Base-by-base conservation (phyloP, 148 eudicot genomes). In the Drosera capensis region DNA sequence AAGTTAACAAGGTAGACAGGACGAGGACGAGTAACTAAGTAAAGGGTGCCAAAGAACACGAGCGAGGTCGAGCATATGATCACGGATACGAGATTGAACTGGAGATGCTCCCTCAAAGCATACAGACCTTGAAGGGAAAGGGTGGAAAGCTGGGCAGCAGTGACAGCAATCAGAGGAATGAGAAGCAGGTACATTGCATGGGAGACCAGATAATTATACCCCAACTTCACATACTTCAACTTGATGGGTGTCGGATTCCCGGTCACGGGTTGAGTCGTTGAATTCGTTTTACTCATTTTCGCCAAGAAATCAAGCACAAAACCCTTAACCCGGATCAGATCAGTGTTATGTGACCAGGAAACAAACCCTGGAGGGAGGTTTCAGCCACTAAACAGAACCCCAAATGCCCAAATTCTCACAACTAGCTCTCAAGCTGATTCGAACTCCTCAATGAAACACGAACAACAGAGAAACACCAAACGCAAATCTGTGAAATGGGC, bases 11-110 rank as follows among this genome's bases (percentile, higher is more conserved):
- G 38, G 14, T 34, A 34, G 38, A 1, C 38, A 34, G 38, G 38
- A 34, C 38, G 38, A 34, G 38, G 38, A 34, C 38, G 38, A 34
- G 38, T 34, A 11, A 34, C 9, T 13, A 34, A 34, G n/a, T 34
- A 34, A 34, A 34, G 38, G 38, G 38, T 34, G n/a, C n/a, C 38
- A 2, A 34, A 34, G 38, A 34, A 34, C 9, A 1, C 38, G 14
- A 34, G 38, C n/a, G n/a, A 15, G 38, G 38, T 34, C 5, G 38
- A 34, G n/a, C 38, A 34, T 9, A 34, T 13, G 38, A 34, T 34
- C 38, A 34, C 38, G 9, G 38, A 34, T 34, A 34, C n/a, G 13
- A 34, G 38, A 34, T 34, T 34, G 38, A 34, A 34, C 13, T 15
- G 38, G 0, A 34, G 38, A 34, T 34, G 38, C 38, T 34, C 38